phyloP scores from a whole-genome alignment of 2,329 filamentous ascomycete genomes.

The Paecilomyces sp. region DNA sequence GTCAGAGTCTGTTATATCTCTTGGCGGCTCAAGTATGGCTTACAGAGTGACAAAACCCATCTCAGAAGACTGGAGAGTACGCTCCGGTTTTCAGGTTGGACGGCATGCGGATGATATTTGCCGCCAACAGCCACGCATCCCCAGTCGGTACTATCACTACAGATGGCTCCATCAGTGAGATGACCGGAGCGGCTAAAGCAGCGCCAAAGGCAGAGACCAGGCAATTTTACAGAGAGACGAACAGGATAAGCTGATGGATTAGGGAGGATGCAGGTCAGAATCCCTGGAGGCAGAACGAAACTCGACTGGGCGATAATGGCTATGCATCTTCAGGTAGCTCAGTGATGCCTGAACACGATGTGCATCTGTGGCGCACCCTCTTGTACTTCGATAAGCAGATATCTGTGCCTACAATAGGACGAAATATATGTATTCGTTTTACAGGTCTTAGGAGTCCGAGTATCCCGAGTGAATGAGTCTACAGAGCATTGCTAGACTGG shows the following conservation, averaged over 20 bases:
- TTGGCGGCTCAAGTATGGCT: neutral
- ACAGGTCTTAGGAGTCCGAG: too few species aligned
- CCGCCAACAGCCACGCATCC: neutral
- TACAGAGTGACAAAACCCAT: neutral
- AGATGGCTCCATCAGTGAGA: neutral
- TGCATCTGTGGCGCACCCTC: too few species aligned
- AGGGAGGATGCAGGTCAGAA: too few species aligned
- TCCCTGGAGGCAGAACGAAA: too few species aligned
- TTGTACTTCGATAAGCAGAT: too few species aligned
- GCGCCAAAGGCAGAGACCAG: neutral
- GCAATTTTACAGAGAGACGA: neutral
- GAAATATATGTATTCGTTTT: too few species aligned
- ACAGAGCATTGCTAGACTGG: too few species aligned
- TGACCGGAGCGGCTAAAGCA: neutral
- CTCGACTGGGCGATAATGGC: too few species aligned
- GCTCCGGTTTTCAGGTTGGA: neutral
- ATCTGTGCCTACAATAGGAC: too few species aligned
- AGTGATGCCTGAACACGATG: too few species aligned
- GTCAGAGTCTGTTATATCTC: neutral
- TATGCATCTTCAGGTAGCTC: too few species aligned
- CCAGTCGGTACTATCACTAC: neutral
- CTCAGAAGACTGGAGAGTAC: neutral
- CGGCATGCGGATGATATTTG: neutral
- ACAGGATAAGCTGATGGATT: neutral
- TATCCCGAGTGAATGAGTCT: too few species aligned